Evolutionary conservation across 306 rosid species (phyloP).

Genomic region (Dryas octopetala): DNA sequence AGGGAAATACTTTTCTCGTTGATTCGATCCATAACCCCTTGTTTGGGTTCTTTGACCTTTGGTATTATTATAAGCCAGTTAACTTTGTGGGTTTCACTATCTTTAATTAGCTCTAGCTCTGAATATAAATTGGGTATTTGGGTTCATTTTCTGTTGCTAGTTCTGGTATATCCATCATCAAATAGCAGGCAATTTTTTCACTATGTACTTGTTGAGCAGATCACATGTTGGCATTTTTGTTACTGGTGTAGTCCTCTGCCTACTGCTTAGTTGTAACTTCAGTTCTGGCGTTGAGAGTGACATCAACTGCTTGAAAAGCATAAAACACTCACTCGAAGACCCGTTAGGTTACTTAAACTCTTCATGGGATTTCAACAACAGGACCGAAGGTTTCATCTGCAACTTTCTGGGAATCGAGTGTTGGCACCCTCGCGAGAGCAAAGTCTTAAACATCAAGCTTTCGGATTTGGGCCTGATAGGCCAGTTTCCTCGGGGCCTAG

Average conservation of each 20-base stretch:
- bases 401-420: slow-evolving; percentile 17
- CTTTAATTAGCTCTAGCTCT: too few relatives aligned
- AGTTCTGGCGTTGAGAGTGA: slow-evolving; percentile 6
- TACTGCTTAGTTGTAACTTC: background rate
- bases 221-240: slow-evolving; percentile 15
- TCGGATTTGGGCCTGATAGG: slow-evolving; percentile 12
- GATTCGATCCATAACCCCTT: too few relatives aligned
- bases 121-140: too few relatives aligned
- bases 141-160: too few relatives aligned
- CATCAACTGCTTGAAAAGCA: slow-evolving; percentile 18
- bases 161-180: too few relatives aligned
- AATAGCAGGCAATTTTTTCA: too few relatives aligned
- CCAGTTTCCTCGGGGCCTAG: slow-evolving; percentile 15
- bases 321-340: slow-evolving; percentile 15
- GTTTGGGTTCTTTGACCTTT: too few relatives aligned
- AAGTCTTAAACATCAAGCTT: slow-evolving; percentile 8
- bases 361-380: slow-evolving; percentile 25
- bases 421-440: slow-evolving; percentile 16
- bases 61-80: too few relatives aligned
- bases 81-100: too few relatives aligned
- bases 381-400: slow-evolving; percentile 11
- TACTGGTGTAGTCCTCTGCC: slow-evolving; percentile 30
- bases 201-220: slow-evolving; percentile 21
- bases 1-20: too few relatives aligned
- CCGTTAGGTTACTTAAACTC: background rate